Evolutionary conservation across 1,284 basidiomycete species (phyloP), one percentile per base, ranked within the genome.

Genomic region (Apiotrichum domesticum): DNA sequence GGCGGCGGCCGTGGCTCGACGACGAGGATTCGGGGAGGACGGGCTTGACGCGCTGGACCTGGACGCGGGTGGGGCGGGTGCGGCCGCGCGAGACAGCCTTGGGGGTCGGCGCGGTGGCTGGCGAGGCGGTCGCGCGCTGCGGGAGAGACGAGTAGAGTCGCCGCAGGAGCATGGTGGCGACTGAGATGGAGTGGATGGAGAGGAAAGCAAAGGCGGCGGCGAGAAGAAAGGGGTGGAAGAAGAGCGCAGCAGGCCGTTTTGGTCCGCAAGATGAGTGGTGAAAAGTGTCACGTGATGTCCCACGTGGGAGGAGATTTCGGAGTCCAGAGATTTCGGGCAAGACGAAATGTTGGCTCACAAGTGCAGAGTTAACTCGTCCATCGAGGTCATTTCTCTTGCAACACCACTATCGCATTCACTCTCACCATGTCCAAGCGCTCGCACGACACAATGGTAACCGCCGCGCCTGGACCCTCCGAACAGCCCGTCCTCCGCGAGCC

Each of bases 91-190:
- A 56, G 32, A 46, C 37, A 32, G 56, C 39, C 37, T 53, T 54
- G 35, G 58, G 41, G n/a, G 54, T 46, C 11, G 48, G 40, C 10
- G 54, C 29, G 9, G 46, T 43, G 9, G 35, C 46, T 6, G 56
- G 40, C 6, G 46, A 35, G 6, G 34, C 6, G 14, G 43, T 40
- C n/a, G 52, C 48, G 32, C 46, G 52, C 44, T 56, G 55, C n/a
- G 63, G 54, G 14, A 61, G 48, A 8, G 69, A 69, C 14, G 66
- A 68, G 62, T 70, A 70, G 4, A 72, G 63, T 35, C 70, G 62
- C 50, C 70, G 65, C 13, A 66, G 54, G 15, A 72, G 56, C 66
- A 70, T 70, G 54, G 48, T 62, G 52, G 52, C 46, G 54, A 33
- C 45, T 15, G 14, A 48, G 40, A 32, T 42, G 29, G 43, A 42